These are phyloP conservation scores for Crithidia sp. DNA, from an alignment of 208 protist species.

Conservation along the genomic window DNA sequence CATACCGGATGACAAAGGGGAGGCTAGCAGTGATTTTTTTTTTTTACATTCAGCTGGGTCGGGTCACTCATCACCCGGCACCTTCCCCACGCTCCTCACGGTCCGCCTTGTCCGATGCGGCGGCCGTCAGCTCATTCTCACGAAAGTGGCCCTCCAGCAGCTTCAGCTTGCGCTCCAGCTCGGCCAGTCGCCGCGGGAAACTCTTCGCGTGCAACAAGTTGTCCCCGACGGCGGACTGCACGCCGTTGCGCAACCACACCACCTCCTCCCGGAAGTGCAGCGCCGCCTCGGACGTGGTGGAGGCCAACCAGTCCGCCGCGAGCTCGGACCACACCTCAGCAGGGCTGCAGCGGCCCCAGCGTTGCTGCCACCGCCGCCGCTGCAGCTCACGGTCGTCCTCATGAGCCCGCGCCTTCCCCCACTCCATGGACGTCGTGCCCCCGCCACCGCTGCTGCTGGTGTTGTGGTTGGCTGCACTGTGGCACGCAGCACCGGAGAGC, in stretches of 20 bases:
- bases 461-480: neutral
- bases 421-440: neutral
- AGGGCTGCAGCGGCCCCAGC: conserved; percentile 14
- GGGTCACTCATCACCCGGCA: neutral
- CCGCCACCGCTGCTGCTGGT: neutral
- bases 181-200: conserved; percentile 40
- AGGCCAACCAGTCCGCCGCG: conserved; percentile 32
- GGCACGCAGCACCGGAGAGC: too few relatives aligned
- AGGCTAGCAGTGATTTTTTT: too few relatives aligned
- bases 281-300: conserved; percentile 15
- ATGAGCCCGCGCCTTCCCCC: neutral
- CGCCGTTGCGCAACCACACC: conserved; percentile 36
- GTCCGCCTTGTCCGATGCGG: conserved; percentile 4
- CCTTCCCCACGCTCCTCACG: conserved; percentile 9
- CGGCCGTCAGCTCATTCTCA: conserved; percentile 17
- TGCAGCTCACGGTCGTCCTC: neutral
- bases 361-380: conserved; percentile 6
- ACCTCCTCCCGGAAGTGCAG: conserved; percentile 26
- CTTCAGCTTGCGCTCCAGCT: conserved; percentile 34
- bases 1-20: too few relatives aligned
- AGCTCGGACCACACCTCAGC: conserved; percentile 31
- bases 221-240: conserved; percentile 35
- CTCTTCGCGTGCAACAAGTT: conserved; percentile 30
- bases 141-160: conserved; percentile 26
- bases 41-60: too few relatives aligned